Evolutionary conservation across 1,284 basidiomycete genomes (phyloP), one percentile per base, ranked within the genome.

Genomic region (Ustilago sp.): DNA sequence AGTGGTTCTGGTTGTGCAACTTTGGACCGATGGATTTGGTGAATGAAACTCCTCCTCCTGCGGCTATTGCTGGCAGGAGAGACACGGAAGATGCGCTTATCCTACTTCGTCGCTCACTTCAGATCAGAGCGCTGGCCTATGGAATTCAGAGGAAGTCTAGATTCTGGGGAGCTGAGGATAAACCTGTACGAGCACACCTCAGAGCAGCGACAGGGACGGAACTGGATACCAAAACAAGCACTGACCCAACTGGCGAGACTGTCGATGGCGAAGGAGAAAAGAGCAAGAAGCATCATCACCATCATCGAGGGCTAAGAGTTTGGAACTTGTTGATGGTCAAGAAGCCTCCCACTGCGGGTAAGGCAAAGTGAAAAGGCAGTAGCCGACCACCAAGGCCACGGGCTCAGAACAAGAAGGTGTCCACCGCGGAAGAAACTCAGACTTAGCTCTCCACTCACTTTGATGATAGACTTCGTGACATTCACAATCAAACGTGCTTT

Each of bases 11-110:
- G 64, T 38, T 77, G 15, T 57, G 43, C 23, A 63, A 59, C 12
- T 69, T 77, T 19, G 75, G 80, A 1, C 80, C 81, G 0, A 59
- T 68, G 17, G 81, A 80, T 47, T 41, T 83, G 28, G n/a, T 38
- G 6, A 47, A 64, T 13, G 82, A 83, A 58, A 80, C 72, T 19
- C 82, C 82, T 2, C 82, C 82, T 0, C 82, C 81, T 0, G 68
- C 68, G 8, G 81, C 82, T 0, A 77, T 83, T 23, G 81, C 78
- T 4, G 82, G 82, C 2, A 56, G 82, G 4, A 47, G 81, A 31
- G 82, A 83, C 57, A 80, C 80, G 0, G 64, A 74, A 7, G 68
- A 71, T 38, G 68, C 74, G 0, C 55, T 76, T 3, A 55, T 67
- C 5, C 65, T 76, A 0, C n/a, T 76, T 6, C 41, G 65, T 8